These are phyloP conservation scores for Tuber magnatum DNA, from an alignment of 495 filamentous ascomycete genomes.

Conservation along the genomic window DNA sequence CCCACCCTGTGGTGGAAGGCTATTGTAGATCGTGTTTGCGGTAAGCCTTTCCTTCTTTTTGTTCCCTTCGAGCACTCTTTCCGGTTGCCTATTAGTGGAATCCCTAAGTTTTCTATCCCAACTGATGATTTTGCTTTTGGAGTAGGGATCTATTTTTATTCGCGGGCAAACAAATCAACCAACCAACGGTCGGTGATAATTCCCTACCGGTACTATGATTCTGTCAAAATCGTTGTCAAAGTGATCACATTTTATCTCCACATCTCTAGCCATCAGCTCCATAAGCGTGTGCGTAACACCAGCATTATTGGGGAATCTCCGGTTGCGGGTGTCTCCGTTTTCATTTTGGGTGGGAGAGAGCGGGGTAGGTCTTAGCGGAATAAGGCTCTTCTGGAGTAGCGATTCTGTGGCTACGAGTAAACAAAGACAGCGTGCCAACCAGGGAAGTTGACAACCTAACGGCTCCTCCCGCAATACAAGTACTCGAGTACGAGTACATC, in stretches of 20 bases:
- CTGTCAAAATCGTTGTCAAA: not conserved
- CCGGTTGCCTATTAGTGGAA: not conserved
- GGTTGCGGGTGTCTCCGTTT: not conserved
- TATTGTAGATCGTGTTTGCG: not conserved
- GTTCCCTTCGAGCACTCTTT: not conserved
- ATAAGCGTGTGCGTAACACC: not conserved
- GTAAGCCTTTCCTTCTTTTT: not conserved
- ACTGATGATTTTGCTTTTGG: not conserved
- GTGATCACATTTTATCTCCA: not conserved
- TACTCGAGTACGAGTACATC: no score
- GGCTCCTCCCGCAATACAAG: not conserved
- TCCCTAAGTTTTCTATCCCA: not conserved
- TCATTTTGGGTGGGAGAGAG: not conserved
- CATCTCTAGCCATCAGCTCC: not conserved
- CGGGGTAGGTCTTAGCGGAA: not conserved
- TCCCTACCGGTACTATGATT: not conserved
- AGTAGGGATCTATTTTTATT: not conserved
- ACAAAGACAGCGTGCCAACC: not conserved
- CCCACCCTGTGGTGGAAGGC: not conserved
- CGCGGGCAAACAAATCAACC: not conserved
- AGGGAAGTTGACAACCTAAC: not conserved
- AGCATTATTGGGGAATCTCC: not conserved
- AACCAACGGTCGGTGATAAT: not conserved
- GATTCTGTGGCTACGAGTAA: not conserved
- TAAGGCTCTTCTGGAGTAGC: not conserved